phyloP scores from a whole-genome alignment of 768 basidiomycete species.

The Lentinula edodes region DNA sequence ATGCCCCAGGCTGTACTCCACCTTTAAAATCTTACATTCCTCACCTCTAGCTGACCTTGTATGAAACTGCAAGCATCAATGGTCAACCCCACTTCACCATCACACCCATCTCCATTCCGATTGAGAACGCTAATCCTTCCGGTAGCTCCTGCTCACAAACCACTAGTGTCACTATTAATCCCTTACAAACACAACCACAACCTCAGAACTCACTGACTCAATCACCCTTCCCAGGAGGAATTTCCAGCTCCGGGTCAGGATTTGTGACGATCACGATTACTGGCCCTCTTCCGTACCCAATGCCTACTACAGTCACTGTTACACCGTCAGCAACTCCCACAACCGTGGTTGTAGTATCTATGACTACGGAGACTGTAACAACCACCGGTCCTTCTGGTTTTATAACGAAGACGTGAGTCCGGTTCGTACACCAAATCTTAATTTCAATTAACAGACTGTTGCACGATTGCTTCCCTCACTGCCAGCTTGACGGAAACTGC shows the following conservation, averaged over 20 bases:
- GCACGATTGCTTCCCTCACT: background rate
- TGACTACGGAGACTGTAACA: slow-evolving; percentile 14
- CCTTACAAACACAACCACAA: slow-evolving; percentile 28
- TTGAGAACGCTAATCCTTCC: slow-evolving; percentile 23
- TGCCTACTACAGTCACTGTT: slow-evolving; percentile 12
- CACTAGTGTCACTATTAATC: slow-evolving; percentile 11
- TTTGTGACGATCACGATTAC: slow-evolving; percentile 10
- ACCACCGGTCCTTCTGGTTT: slow-evolving; percentile 16
- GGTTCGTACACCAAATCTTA: background rate
- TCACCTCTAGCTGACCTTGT: slow-evolving; percentile 34
- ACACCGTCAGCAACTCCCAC: slow-evolving; percentile 13
- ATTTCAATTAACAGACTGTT: background rate
- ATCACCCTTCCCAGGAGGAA: slow-evolving; percentile 21
- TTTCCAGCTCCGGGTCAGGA: background rate
- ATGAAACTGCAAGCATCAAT: slow-evolving; percentile 33
- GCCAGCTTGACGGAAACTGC: slow-evolving; percentile 10
- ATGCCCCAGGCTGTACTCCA: background rate
- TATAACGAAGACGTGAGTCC: slow-evolving; percentile 17
- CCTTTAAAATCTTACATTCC: background rate
- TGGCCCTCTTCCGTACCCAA: slow-evolving; percentile 2
- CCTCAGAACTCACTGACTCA: slow-evolving; percentile 22
- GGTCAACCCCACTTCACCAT: slow-evolving; percentile 30
- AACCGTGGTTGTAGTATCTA: slow-evolving; percentile 15
- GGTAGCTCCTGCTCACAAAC: slow-evolving; percentile 17
- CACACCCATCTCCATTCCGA: slow-evolving; percentile 31